A percentile compares a stretch with the other conserved stretches of the same genome.
These are phyloP conservation scores for Karstenula rhodostoma DNA, from an alignment of 2,329 filamentous ascomycete species.

Conservation along the genomic window DNA sequence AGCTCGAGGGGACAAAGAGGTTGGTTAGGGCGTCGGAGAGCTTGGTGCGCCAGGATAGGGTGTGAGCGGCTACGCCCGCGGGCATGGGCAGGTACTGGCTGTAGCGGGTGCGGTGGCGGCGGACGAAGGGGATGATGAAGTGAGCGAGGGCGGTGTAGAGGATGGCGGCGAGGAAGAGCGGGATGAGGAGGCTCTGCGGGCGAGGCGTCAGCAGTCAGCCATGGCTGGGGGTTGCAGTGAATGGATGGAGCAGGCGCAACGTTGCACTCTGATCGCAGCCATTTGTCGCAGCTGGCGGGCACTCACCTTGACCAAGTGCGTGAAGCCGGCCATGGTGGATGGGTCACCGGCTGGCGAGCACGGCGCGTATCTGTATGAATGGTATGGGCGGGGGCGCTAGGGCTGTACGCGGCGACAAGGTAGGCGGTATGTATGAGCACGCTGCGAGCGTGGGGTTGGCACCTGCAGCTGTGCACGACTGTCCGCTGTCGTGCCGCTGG, in stretches of 20 bases:
- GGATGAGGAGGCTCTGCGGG: conserved; percentile 54
- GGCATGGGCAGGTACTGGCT: conserved; percentile 55
- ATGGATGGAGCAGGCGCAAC: not conserved
- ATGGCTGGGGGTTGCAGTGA: conserved; percentile 2
- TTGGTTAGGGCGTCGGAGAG: conserved; percentile 46
- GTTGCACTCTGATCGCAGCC: not conserved
- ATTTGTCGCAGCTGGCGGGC: not conserved
- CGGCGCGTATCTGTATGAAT: too few species aligned
- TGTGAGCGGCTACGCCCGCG: conserved; percentile 24
- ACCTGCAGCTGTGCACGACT: conserved; percentile 2
- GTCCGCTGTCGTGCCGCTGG: not conserved
- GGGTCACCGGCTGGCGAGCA: not conserved
- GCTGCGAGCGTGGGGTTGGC: not conserved
- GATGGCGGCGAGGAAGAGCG: conserved; percentile 53
- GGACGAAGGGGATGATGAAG: conserved; percentile 54
- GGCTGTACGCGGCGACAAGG: not conserved
- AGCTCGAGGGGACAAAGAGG: conserved; percentile 45
- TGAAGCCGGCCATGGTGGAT: conserved; percentile 41
- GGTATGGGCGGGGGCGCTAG: not conserved
- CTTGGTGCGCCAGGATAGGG: conserved; percentile 41
- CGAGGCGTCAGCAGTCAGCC: conserved; percentile 22
- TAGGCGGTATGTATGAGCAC: not conserved
- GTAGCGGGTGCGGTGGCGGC: conserved; percentile 55
- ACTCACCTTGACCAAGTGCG: conserved; percentile 46
- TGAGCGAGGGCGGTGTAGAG: conserved; percentile 55